Conservation (phyloP, 2,329 filamentous ascomycete species). For the Penicillium sp. region DNA sequence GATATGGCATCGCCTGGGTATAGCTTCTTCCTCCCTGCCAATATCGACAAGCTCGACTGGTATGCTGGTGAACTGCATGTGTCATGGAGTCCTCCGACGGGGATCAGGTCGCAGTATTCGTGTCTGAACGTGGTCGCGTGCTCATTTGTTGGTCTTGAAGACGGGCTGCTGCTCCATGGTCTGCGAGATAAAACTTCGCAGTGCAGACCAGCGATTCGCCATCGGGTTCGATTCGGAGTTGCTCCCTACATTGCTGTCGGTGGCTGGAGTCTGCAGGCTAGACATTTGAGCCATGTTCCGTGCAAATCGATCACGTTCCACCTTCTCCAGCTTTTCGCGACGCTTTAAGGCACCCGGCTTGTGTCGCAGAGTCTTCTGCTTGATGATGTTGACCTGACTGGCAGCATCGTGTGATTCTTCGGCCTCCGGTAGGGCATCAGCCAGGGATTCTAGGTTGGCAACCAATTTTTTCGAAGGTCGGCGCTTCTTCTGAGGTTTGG, state of each 20-base stretch:
- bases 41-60: not conserved
- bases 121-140: not conserved
- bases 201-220: constrained; percentile 68
- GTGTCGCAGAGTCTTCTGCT: constrained; percentile 68
- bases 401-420: constrained; percentile 44
- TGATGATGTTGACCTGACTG: constrained; percentile 62
- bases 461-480: constrained; percentile 72
- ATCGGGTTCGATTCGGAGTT: constrained; percentile 35
- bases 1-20: not conserved
- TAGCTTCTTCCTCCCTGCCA: not conserved
- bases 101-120: not conserved
- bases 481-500: constrained; percentile 59
- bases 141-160: constrained; percentile 50
- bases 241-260: constrained; percentile 20
- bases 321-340: constrained; percentile 72
- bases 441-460: constrained; percentile 68
- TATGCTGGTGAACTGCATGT: not conserved
- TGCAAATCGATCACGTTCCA: constrained; percentile 79
- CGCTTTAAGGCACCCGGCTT: constrained; percentile 75
- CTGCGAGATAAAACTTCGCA: constrained; percentile 76
- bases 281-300: constrained; percentile 74
- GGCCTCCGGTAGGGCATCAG: constrained; percentile 70
- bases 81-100: not conserved
- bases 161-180: constrained; percentile 87
- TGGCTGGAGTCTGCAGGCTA: constrained; percentile 31